phyloP scores from a whole-genome alignment of 257 asterid species.

The Salvia rosmarinus region DNA sequence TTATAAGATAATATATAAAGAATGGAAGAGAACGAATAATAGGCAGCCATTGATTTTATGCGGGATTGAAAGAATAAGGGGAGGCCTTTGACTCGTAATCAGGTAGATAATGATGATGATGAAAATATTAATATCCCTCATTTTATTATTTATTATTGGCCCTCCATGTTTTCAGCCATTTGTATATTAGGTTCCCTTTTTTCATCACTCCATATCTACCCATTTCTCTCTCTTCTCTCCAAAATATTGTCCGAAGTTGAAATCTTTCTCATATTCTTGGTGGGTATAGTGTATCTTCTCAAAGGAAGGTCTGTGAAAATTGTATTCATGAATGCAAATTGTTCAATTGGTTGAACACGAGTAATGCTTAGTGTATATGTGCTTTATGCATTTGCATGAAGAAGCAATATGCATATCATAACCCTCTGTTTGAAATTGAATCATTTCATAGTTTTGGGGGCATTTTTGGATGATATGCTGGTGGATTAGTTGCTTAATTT shows the following conservation, averaged over 20 bases:
- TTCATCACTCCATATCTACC: constrained; percentile 17
- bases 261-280: constrained; percentile 35
- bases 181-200: constrained; percentile 25
- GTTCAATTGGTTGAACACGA: background rate
- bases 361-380: background rate
- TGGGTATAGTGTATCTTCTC: constrained; percentile 17
- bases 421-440: too few relatives aligned
- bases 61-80: constrained; percentile 36
- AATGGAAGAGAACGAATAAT: constrained; percentile 35
- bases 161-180: constrained; percentile 45
- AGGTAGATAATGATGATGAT: constrained; percentile 16
- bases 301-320: background rate
- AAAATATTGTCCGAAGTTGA: constrained; percentile 27
- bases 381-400: constrained; percentile 2
- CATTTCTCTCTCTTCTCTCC: constrained; percentile 23
- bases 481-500: background rate
- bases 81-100: constrained; percentile 36
- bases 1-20: background rate
- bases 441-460: background rate
- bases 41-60: constrained; percentile 35
- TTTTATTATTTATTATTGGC: constrained; percentile 33
- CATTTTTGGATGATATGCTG: background rate
- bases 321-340: background rate
- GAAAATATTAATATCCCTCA: constrained; percentile 15
- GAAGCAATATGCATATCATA: background rate